A percentile compares a stretch with the other conserved stretches of the same genome.
Conservation (phyloP, 495 filamentous ascomycete species). For the Endocarpon pusillum region DNA sequence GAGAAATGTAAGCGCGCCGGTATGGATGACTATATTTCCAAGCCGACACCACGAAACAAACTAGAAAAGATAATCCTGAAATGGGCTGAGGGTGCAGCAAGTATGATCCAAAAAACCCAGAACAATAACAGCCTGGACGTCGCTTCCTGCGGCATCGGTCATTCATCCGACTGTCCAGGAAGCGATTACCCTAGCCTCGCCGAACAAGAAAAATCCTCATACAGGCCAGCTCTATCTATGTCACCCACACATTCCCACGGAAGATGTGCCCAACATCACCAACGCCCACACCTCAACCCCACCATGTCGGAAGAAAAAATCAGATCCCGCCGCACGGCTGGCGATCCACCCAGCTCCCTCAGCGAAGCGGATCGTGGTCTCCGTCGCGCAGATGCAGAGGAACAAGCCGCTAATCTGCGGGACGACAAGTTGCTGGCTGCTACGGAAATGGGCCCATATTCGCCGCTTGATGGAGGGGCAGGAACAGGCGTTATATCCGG, state of each 20-base stretch:
- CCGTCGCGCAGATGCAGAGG: conserved; percentile 21
- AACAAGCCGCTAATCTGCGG: conserved; percentile 26
- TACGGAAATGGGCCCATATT: conserved; percentile 6
- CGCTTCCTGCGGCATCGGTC: neutral
- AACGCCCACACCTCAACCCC: neutral
- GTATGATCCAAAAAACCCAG: too few species aligned
- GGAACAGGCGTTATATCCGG: too few species aligned
- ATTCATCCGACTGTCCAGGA: neutral
- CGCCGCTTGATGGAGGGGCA: too few species aligned
- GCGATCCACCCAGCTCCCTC: conserved; percentile 7
- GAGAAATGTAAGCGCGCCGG: conserved; percentile 63
- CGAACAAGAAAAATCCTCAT: neutral
- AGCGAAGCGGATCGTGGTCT: conserved; percentile 15
- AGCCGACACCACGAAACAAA: conserved; percentile 50
- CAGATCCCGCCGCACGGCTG: neutral
- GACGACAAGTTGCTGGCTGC: conserved; percentile 29
- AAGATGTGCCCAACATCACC: neutral
- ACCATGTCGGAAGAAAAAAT: neutral
- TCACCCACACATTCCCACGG: too few species aligned
- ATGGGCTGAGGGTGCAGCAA: too few species aligned
- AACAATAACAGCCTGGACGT: neutral
- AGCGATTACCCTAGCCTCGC: neutral
- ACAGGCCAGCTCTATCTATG: neutral
- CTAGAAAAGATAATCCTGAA: conserved; percentile 57
- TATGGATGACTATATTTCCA: conserved; percentile 75